Conservation (phyloP, 495 filamentous ascomycete species). For the Xylaria grammica region DNA sequence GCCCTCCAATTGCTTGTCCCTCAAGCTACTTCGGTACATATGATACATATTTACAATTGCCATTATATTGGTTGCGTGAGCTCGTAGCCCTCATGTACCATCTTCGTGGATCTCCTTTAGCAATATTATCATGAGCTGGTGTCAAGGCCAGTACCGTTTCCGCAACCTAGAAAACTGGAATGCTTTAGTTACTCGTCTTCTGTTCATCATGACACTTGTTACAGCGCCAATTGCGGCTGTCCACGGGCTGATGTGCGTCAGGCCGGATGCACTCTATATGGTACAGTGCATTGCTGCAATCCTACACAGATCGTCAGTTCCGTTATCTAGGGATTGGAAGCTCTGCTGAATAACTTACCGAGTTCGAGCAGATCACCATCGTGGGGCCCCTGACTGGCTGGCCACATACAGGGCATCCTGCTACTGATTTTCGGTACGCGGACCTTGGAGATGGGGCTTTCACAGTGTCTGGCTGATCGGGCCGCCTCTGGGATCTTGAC, state of each 20-base stretch:
- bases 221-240: conserved; percentile 35
- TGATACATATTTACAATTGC: conserved; percentile 16
- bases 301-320: conserved; percentile 36
- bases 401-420: conserved; percentile 46
- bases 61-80: background rate
- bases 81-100: conserved; percentile 8
- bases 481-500: conserved; percentile 34
- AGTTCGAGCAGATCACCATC: conserved; percentile 49
- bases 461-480: conserved; percentile 26
- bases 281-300: conserved; percentile 40
- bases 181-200: background rate
- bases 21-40: conserved; percentile 2
- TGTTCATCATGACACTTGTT: conserved; percentile 31
- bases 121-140: background rate
- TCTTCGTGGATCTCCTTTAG: background rate
- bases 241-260: conserved; percentile 27
- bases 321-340: background rate
- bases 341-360: conserved; percentile 36
- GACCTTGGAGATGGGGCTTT: conserved; percentile 35
- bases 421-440: conserved; percentile 36
- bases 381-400: conserved; percentile 43
- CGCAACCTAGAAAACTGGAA: background rate
- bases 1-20: background rate
- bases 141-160: background rate
- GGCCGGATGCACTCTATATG: conserved; percentile 35